Base-by-base conservation (phyloP, 2,329 filamentous ascomycete genomes). In the Aureobasidium leucospermi region DNA sequence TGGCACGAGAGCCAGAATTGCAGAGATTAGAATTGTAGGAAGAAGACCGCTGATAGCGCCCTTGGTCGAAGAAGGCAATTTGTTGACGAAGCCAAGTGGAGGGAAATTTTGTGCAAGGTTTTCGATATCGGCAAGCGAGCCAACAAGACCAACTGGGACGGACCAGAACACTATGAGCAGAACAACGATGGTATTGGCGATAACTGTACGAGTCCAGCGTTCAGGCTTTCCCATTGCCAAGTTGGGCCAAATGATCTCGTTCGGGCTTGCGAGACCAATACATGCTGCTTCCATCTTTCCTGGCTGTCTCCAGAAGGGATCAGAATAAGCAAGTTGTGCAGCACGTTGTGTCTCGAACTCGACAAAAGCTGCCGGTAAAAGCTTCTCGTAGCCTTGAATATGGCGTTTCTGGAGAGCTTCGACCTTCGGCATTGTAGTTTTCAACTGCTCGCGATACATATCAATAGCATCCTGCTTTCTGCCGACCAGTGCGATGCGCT, bases 381-480 rank as follows among this genome's bases (percentile, higher is more conserved):
- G 81, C 61, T 85, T 81, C 55, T 80, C 83, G 32, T 88, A 80
- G 58, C 81, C 83, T 68, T 90, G 88, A 60, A 81, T 78, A 56
- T 78, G 79, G 71, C 94, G 90, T 45, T 85, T 81, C 19, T 80
- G 75, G 11, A 60, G 48, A 41, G 36, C 38, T 43, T 86, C 81
- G 31, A 90, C 85, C 63, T 88, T 82, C 1, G 89, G 88, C 41
- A 87, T 84, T 39, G 93, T 79, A 48, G 85, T 84, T 56, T 86
- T 82, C 53, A 96, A 81, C 70, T 92, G 86, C 2, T 79, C 79
- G 43, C 93, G 87, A 62, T 86, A 87, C 85, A 90, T 96, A 63
- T 93, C 85, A 70, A 97, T 95, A 0, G 90, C 93, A 74, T 97
- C 90, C 19, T 95, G 89, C 70, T 93, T 93, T 68, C 89, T 84